phyloP scores from a whole-genome alignment of 2,329 filamentous ascomycete genomes.

The Penicillium sumatraense region DNA sequence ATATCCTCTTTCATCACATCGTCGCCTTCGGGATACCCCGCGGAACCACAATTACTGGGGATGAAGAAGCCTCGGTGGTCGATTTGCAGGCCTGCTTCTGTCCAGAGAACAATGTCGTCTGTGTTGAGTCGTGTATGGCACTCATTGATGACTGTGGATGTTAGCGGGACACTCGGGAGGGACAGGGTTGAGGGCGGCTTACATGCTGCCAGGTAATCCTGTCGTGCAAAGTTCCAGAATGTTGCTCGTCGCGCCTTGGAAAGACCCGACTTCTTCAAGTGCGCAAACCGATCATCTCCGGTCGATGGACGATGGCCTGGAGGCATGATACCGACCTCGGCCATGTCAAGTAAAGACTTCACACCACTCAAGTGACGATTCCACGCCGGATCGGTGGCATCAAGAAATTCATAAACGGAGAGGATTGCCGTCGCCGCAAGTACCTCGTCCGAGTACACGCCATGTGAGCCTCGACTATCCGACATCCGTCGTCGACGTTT shows the following conservation, averaged over 20 bases:
- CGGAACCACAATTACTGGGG: slow-evolving; percentile 44
- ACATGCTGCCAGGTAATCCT: slow-evolving; percentile 68
- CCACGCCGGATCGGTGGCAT: slow-evolving; percentile 67
- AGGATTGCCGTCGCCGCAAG: slow-evolving; percentile 69
- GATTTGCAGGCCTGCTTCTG: slow-evolving; percentile 64
- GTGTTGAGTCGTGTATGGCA: slow-evolving; percentile 65
- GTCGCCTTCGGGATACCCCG: slow-evolving; percentile 41
- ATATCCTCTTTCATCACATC: slow-evolving; percentile 64
- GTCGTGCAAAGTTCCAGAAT: slow-evolving; percentile 70
- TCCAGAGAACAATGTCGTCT: slow-evolving; percentile 66
- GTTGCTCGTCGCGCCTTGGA: slow-evolving; percentile 63
- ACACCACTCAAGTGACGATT: slow-evolving; percentile 67
- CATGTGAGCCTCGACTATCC: slow-evolving; percentile 50
- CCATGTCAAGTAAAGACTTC: slow-evolving; percentile 62
- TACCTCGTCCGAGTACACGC: slow-evolving; percentile 59
- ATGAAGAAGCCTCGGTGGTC: slow-evolving; percentile 57
- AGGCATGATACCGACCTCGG: slow-evolving; percentile 47
- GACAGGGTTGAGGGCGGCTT: no score
- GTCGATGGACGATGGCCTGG: slow-evolving; percentile 48
- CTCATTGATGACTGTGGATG: slow-evolving; percentile 56
- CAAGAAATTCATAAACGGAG: slow-evolving; percentile 71
- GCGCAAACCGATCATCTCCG: slow-evolving; percentile 36
- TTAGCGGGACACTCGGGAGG: not conserved
- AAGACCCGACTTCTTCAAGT: slow-evolving; percentile 42
- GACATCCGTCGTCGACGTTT: slow-evolving; percentile 46